Conservation (phyloP, 108 stramenopile species). For the Skeletonema tropicum region DNA sequence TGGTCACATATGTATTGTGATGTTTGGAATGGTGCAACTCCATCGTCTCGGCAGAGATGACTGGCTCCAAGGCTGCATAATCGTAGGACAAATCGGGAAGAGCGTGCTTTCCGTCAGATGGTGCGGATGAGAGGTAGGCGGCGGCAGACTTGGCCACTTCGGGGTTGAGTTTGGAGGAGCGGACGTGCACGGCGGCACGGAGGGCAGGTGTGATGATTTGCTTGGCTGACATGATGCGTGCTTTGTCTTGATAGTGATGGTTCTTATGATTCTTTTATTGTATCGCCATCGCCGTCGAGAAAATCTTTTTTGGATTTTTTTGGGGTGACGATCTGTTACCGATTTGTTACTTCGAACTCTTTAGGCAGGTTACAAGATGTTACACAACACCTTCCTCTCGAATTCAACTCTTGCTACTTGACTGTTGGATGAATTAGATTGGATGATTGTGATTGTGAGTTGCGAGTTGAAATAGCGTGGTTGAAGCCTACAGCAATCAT, state of each 20-base stretch:
- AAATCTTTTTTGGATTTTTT: too few relatives aligned
- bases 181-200: conserved; percentile 74
- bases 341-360: too few relatives aligned
- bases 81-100: conserved; percentile 93
- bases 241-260: neutral
- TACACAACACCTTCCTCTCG: too few relatives aligned
- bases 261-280: neutral
- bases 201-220: conserved; percentile 73
- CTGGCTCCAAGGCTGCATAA: conserved; percentile 89
- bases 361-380: too few relatives aligned
- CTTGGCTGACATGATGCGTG: conserved; percentile 52
- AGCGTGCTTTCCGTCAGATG: conserved; percentile 61
- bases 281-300: too few relatives aligned
- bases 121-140: conserved; percentile 72
- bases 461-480: too few relatives aligned
- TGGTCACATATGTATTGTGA: conserved; percentile 93
- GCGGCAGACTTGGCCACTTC: conserved; percentile 62
- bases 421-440: too few relatives aligned
- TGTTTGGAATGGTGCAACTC: conserved; percentile 95
- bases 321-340: too few relatives aligned
- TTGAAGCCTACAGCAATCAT: too few relatives aligned
- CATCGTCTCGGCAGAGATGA: conserved; percentile 93
- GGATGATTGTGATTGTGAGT: too few relatives aligned
- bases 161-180: conserved; percentile 72
- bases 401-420: too few relatives aligned